A percentile compares a stretch with the other conserved stretches of the same genome.
phyloP scores from a whole-genome alignment of 306 rosid genomes.

The Vigna trinervia region DNA sequence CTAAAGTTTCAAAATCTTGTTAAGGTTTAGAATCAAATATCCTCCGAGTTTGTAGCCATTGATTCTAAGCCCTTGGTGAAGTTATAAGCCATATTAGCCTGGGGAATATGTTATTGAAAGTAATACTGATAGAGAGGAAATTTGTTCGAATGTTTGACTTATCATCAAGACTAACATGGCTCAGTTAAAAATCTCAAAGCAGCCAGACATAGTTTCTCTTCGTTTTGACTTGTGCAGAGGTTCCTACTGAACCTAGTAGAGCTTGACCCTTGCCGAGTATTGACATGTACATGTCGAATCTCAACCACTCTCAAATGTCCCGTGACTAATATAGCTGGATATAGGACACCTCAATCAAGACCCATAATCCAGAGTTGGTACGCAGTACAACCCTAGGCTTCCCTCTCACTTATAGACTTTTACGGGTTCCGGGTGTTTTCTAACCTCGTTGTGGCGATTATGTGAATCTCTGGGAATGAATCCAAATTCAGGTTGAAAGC shows the following conservation, averaged over 20 bases:
- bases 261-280: constrained; percentile 39
- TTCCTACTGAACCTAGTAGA: constrained; percentile 41
- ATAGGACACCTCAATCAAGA: constrained; percentile 20
- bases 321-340: constrained; percentile 42
- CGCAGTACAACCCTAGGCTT: neutral
- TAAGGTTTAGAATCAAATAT: neutral
- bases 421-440: constrained; percentile 3
- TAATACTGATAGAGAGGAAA: neutral
- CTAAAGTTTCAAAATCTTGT: neutral
- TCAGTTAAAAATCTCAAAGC: constrained; percentile 38
- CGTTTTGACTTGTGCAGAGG: constrained; percentile 53
- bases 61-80: neutral
- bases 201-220: constrained; percentile 42
- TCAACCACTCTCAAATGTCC: constrained; percentile 47
- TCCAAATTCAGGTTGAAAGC: constrained; percentile 24
- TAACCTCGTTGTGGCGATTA: constrained; percentile 3
- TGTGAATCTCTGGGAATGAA: constrained; percentile 11
- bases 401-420: constrained; percentile 11
- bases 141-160: constrained; percentile 31
- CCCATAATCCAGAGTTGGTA: constrained; percentile 21
- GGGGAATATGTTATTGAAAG: too few species aligned
- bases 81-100: neutral
- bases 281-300: constrained; percentile 17
- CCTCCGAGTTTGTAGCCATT: neutral
- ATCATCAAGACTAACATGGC: constrained; percentile 23